A percentile compares a stretch with the other conserved stretches of the same genome.
Conservation (phyloP, 1,284 basidiomycete species). For the Pyrrhoderma lamaoense region DNA sequence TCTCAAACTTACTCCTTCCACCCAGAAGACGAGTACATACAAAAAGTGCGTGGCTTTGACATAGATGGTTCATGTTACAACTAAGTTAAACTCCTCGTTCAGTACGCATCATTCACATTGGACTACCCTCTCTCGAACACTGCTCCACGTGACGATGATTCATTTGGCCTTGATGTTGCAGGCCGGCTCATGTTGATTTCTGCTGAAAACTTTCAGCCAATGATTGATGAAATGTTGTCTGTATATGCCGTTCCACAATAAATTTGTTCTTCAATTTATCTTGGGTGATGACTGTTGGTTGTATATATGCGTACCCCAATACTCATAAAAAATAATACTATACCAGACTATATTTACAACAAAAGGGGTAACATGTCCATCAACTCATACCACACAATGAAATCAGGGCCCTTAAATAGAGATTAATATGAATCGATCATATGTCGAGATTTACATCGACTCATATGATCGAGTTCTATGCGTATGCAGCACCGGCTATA, state of each 20-base stretch:
- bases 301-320: no score
- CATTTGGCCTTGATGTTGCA: constrained; percentile 75
- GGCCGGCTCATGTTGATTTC: constrained; percentile 72
- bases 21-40: constrained; percentile 76
- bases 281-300: neutral
- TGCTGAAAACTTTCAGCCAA: constrained; percentile 32
- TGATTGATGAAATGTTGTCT: constrained; percentile 34
- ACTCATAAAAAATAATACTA: no score
- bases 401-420: no score
- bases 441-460: no score
- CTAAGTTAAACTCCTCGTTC: constrained; percentile 11
- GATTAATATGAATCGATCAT: no score
- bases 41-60: constrained; percentile 40
- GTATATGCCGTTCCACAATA: constrained; percentile 26
- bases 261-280: neutral
- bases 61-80: neutral
- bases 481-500: no score
- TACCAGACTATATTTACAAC: no score
- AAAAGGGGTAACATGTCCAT: no score
- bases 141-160: constrained; percentile 57
- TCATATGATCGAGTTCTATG: no score
- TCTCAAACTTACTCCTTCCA: constrained; percentile 60
- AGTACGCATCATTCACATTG: constrained; percentile 56
- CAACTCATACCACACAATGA: no score
- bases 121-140: constrained; percentile 63